Evolutionary conservation across 257 asterid genomes (phyloP).

Genomic region (Solanum raphanifolium): DNA sequence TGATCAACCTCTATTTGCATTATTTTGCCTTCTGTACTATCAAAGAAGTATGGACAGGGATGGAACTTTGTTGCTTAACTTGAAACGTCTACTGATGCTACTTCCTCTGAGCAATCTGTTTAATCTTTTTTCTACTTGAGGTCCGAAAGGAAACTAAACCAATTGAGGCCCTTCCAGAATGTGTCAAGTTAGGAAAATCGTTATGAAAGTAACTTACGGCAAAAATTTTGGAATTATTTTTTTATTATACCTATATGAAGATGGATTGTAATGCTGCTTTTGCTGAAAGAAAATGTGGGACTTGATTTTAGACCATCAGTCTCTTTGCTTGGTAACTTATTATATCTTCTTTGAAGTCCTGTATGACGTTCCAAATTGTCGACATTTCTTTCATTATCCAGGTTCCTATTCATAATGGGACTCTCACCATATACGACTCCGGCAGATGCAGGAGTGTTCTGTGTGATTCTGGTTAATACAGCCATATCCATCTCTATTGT

Average conservation of each 20-base stretch:
- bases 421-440: slow-evolving; percentile 73
- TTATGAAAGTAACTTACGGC: background rate
- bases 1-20: background rate
- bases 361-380: background rate
- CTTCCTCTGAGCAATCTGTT: background rate
- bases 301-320: background rate
- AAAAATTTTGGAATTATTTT: background rate
- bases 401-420: slow-evolving; percentile 46
- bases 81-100: background rate
- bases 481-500: slow-evolving; percentile 71
- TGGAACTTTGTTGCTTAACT: background rate
- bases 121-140: background rate
- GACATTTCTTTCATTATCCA: slow-evolving; percentile 3
- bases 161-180: background rate
- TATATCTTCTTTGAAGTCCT: background rate
- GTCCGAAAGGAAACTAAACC: background rate
- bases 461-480: slow-evolving; percentile 68
- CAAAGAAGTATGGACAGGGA: background rate
- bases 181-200: background rate
- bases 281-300: background rate
- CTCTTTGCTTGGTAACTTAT: background rate
- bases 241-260: background rate
- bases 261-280: background rate
- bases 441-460: slow-evolving; percentile 77
- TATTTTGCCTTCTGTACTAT: background rate